Evolutionary conservation across 768 basidiomycete genomes (phyloP), one percentile per base, ranked within the genome.

Genomic region (Suillus subaureus): DNA sequence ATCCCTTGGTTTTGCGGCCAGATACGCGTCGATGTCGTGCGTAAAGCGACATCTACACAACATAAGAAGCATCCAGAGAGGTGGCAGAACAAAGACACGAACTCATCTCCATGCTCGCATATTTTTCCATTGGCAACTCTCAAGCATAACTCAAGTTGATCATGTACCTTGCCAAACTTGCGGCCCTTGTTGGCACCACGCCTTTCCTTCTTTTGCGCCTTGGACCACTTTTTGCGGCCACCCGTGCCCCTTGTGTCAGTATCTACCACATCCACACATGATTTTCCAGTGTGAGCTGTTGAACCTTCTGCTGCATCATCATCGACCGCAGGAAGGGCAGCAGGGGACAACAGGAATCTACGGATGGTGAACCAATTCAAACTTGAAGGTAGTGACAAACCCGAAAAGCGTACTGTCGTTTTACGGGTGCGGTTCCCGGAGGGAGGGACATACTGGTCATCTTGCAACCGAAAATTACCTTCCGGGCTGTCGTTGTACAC

Each of bases 61-160:
- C 23, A 58, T 61, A 58, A 21, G 31, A 42, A 16, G 8, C 28
- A 15, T 11, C 9, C 16, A 57, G 66, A 42, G 60, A 61, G 21
- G 61, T 49, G 6, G 11, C 49, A 61, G 21, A 6, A 35, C 0
- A n/a, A 16, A 31, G 33, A 37, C 2, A 84, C 87, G 69, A 68
- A 90, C 88, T 87, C 82, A 61, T 81, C 77, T 23, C 91, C 92
- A 69, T 87, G 87, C 67, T 91, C 89, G 72, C 96, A 97, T 9
- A 80, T 70, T 40, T 81, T 79, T 0, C 90, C 92, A 61, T 82
- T 86, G 3, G 93, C 95, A 61, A 94, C 78, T 61, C 83, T 85
- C 85, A 89, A 91, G 78, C 96, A 98, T 33, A 98, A 79, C 40
- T 94, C 89, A 3, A 94, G 77, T 52, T 92, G 91, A 71, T 96